Conservation (phyloP, 257 asterid species). For the Nicotiana sylvestris region DNA sequence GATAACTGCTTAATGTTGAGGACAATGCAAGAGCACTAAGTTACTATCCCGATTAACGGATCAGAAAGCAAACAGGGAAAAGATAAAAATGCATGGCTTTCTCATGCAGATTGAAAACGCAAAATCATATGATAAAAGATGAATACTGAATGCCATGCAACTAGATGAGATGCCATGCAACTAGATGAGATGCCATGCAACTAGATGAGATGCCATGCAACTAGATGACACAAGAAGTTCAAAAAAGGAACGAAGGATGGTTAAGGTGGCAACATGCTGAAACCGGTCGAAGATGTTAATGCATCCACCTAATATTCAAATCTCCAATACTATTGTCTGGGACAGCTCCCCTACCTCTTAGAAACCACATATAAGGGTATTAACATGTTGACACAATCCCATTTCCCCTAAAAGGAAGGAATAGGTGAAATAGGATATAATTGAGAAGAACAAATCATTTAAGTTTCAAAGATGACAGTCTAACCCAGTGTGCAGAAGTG, state of each 20-base stretch:
- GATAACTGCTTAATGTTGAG: background rate
- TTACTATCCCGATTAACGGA: background rate
- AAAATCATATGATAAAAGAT: background rate
- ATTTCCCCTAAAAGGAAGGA: background rate
- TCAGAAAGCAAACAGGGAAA: background rate
- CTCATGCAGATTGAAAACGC: conserved; percentile 1
- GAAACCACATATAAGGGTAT: background rate
- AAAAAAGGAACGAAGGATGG: background rate
- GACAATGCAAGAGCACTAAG: background rate
- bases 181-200: too few relatives aligned
- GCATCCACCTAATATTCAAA: background rate
- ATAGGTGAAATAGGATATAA: background rate
- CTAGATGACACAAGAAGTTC: background rate
- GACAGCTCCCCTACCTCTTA: background rate
- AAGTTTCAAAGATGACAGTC: background rate
- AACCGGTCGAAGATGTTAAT: background rate
- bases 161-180: background rate
- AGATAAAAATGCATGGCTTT: background rate
- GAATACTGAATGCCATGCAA: background rate
- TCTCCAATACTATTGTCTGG: background rate
- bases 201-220: background rate
- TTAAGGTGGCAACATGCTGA: background rate
- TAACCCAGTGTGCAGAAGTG: background rate
- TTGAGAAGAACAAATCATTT: background rate
- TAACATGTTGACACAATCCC: background rate